Evolutionary conservation across 2,329 filamentous ascomycete species (phyloP).

Genomic region (Sarocladium oryzae): DNA sequence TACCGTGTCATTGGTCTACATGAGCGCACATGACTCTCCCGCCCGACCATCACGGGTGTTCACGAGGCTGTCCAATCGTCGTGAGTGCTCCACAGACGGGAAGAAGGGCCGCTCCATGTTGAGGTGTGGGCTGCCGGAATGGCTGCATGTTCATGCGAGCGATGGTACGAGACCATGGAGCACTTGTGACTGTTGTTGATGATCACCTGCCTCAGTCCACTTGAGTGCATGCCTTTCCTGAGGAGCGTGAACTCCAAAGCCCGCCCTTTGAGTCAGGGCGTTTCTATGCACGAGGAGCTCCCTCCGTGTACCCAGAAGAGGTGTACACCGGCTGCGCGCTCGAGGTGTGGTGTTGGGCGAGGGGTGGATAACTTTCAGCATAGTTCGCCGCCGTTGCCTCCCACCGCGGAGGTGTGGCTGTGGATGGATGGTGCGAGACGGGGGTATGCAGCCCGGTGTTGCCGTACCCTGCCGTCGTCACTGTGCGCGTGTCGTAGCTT

Average conservation of each 20-base stretch:
- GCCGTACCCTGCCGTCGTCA: constrained; percentile 29
- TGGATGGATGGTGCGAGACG: constrained; percentile 27
- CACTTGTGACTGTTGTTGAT: neutral
- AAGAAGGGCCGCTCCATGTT: neutral
- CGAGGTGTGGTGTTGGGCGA: constrained; percentile 29
- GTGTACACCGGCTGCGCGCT: constrained; percentile 33
- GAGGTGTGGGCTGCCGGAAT: neutral
- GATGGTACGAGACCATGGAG: neutral
- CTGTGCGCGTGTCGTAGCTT: constrained; percentile 31
- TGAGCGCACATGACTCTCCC: constrained; percentile 31
- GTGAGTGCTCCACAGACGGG: constrained; percentile 6
- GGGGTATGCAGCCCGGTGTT: constrained; percentile 32
- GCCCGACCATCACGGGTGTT: constrained; percentile 22
- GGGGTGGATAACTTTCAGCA: constrained; percentile 30
- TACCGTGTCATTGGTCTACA: constrained; percentile 28
- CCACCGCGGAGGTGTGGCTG: constrained; percentile 34
- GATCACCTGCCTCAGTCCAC: neutral
- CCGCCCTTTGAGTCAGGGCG: neutral
- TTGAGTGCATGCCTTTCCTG: too few relatives aligned
- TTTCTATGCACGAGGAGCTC: constrained; percentile 32
- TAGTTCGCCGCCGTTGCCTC: constrained; percentile 33
- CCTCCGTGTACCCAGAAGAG: constrained; percentile 35
- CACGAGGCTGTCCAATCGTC: constrained; percentile 26
- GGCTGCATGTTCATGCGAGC: neutral
- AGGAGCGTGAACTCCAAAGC: too few relatives aligned